Base-by-base conservation (phyloP, 1,284 basidiomycete genomes). In the Papiliotrema nemorosa region DNA sequence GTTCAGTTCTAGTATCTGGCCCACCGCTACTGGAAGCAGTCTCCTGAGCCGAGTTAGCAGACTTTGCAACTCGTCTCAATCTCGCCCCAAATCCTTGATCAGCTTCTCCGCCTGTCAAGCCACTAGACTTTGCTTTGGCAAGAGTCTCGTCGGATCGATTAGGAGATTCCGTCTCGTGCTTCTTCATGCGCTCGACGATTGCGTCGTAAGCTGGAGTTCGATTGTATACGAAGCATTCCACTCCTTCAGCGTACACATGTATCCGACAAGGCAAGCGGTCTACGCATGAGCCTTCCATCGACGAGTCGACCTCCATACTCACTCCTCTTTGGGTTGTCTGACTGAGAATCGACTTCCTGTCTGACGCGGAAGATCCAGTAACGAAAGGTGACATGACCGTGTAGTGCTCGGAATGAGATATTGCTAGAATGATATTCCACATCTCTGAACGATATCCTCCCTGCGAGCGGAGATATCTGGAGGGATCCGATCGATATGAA, bases 181-280 rank as follows among this genome's bases (percentile, higher is more conserved):
- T 70, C 53, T 81, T 81, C 79, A 91, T 83, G 61, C 87, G 82
- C 25, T 85, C 80, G 20, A 92, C 75, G 40, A 97, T 90, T 49
- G 82, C 80, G 64, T 97, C 89, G 70, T 87, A 94, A 5, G 89
- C 84, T 2, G 88, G 81, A 1, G 88, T 92, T 49, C 84, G 79
- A 71, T 96, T 97, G 74, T 89, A 94, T 42, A 94, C 70, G 71
- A 89, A 89, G 84, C 87, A 89, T 72, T 97, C 90, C 33, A 91
- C 78, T 20, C 92, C 92, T 59, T 92, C 83, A 3, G 88, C 66
- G 6, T 83, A 83, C 24, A 90, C 69, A 46, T 86, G 83, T 35
- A 94, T 82, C 38, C 91, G 84, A 64, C 89, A 91, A 31, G 83
- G 81, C 34, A 82, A 76, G 24, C 80, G 70, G 16, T 62, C 69